Percentiles rank a stretch among this genome's conserved stretches.
Conservation (phyloP, 2,329 filamentous ascomycete genomes). For the Ramularia endophylla region DNA sequence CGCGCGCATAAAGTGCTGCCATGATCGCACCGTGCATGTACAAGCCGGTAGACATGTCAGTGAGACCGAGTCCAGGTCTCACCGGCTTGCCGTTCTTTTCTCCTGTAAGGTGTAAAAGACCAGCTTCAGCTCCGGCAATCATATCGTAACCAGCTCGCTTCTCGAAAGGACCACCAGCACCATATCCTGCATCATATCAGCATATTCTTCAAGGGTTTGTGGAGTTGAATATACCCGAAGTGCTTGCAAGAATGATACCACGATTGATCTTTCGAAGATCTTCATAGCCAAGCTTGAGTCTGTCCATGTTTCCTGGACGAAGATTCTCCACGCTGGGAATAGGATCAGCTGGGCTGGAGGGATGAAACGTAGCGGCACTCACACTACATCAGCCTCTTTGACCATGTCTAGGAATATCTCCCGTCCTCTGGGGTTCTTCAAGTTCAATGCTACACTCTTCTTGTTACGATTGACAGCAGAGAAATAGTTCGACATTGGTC, state of each 20-base stretch:
- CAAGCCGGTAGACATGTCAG: conserved; percentile 32
- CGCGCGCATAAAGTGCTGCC: conserved; percentile 36
- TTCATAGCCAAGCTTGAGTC: conserved; percentile 38
- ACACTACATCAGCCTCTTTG: conserved; percentile 35
- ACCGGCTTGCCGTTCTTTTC: conserved; percentile 37
- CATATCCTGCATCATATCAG: conserved; percentile 30
- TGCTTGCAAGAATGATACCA: conserved; percentile 38
- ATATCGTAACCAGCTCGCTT: conserved; percentile 42
- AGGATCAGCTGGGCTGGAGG: not conserved
- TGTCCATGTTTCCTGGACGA: conserved; percentile 38
- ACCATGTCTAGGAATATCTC: conserved; percentile 33
- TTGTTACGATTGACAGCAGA: conserved; percentile 43
- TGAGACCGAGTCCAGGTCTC: conserved; percentile 39
- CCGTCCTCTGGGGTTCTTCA: conserved; percentile 34
- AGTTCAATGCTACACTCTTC: conserved; percentile 34
- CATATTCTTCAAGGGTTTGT: not conserved
- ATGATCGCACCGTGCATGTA: conserved; percentile 43
- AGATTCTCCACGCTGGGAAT: conserved; percentile 37
- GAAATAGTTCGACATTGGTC: conserved; percentile 34
- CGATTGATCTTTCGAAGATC: conserved; percentile 33
- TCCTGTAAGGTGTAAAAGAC: conserved; percentile 41
- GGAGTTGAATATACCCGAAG: conserved; percentile 24
- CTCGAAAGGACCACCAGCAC: conserved; percentile 37
- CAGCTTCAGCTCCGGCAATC: conserved; percentile 41
- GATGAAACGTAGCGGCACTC: not conserved